A percentile compares a stretch with the other conserved stretches of the same genome.
Evolutionary conservation across 257 asterid genomes (phyloP).

Genomic region (Ilex asprella): DNA sequence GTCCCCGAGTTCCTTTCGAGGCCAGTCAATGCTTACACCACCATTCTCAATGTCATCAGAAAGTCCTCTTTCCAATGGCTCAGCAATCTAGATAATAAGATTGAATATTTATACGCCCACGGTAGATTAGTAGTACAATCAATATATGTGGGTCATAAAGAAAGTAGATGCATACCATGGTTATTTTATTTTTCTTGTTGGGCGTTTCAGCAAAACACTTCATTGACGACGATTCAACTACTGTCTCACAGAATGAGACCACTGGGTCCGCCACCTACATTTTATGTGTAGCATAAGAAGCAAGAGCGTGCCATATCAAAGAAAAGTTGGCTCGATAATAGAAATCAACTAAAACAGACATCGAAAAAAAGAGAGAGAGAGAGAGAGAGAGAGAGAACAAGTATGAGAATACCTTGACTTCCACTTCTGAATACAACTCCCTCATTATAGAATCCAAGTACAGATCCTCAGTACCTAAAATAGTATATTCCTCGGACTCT

Average conservation of each 20-base stretch:
- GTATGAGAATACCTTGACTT: constrained; percentile 68
- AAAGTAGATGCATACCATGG: constrained; percentile 57
- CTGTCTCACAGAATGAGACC: constrained; percentile 96
- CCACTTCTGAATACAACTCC: constrained; percentile 97
- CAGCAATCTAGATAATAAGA: constrained; percentile 64
- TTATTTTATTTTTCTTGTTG: constrained; percentile 90
- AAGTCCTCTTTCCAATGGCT: constrained; percentile 96
- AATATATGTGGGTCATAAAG: neutral
- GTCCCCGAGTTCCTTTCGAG: constrained; percentile 81
- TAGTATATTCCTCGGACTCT: constrained; percentile 97
- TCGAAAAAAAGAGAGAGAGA: neutral
- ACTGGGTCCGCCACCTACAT: constrained; percentile 97
- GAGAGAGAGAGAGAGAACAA: constrained; percentile 4
- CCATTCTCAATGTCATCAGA: constrained; percentile 96
- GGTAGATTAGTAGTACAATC: neutral
- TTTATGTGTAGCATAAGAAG: constrained; percentile 2
- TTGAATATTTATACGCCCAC: constrained; percentile 1
- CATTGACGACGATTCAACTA: constrained; percentile 95
- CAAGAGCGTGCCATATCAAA: constrained; percentile 6
- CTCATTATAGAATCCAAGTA: constrained; percentile 97
- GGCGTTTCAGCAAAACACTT: constrained; percentile 99
- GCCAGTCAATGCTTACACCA: constrained; percentile 88
- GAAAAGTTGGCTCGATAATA: neutral
- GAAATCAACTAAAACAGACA: neutral
- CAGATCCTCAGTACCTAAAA: constrained; percentile 90